Conservation (phyloP, 1,284 basidiomycete species). For the Takashimella tepidaria region DNA sequence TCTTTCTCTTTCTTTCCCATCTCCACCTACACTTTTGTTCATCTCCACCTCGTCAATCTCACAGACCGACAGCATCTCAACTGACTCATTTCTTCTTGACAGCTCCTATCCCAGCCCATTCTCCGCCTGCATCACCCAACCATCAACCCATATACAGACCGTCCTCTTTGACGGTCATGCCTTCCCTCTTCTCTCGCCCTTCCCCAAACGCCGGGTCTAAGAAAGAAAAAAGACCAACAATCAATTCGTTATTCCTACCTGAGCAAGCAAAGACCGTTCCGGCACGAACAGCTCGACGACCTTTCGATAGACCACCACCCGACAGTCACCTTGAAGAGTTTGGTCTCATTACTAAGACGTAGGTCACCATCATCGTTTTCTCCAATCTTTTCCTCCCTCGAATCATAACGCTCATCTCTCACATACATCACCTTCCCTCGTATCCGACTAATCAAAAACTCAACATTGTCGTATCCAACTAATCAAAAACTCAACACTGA, state of each 20-base stretch:
- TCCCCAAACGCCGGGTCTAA: conserved; percentile 16
- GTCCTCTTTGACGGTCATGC: conserved; percentile 6
- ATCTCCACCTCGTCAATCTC: neutral
- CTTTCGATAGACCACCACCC: conserved; percentile 10
- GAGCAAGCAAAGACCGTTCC: conserved; percentile 6
- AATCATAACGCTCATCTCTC: neutral
- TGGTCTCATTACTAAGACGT: conserved; percentile 10
- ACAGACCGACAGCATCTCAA: neutral
- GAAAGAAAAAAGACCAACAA: conserved; percentile 15
- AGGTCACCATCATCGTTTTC: neutral
- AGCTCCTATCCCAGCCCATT: neutral
- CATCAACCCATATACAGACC: neutral
- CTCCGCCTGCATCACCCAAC: neutral
- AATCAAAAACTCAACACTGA: neutral
- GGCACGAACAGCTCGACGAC: conserved; percentile 16
- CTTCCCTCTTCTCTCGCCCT: conserved; percentile 18
- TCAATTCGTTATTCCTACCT: conserved; percentile 14
- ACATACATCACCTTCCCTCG: neutral
- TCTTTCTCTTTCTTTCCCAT: no score
- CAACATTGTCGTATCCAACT: neutral
- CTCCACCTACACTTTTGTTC: neutral
- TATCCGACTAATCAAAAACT: neutral
- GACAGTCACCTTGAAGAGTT: conserved; percentile 12
- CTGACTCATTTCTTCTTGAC: neutral
- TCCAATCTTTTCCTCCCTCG: neutral